Evolutionary conservation across 1,139 yeast genomes (phyloP), one percentile per base, ranked within the genome.

Genomic region (Blastobotrys malaysiensis): DNA sequence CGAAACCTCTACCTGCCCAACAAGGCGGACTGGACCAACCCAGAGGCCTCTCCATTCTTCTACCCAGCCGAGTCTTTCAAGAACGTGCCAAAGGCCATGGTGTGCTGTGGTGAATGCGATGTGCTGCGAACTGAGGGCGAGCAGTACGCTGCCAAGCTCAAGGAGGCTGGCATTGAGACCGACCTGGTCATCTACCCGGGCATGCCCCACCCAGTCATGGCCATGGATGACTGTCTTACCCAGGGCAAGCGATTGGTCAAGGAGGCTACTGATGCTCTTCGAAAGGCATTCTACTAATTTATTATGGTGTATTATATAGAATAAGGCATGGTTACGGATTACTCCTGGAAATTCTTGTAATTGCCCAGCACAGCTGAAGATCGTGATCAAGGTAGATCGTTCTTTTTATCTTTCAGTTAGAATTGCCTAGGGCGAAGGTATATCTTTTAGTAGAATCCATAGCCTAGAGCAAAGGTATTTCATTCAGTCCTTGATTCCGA

Each of bases 201-300:
- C 2, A 72, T 77, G 53, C 81, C 81, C 1, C 81, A 77, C 59
- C 73, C 79, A 9, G 77, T 74, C 16, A 75, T 77, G 79, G 79
- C 73, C 24, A 76, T 78, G 80, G 77, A 76, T 57, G 77, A 65
- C 14, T 71, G 71, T 3, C 64, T 77, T 55, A 66, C 70, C 7
- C 75, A 76, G 57, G 80, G 80, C 11, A 70, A 65, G 51, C 66
- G 68, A 18, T 63, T 76, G 50, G 71, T 76, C 36, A 60, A 63
- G 22, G 74, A 73, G 57, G 63, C 61, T 51, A 59, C 62, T 21
- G 61, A 57, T 39, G 61, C 59, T n/a, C 47, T 63, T 43, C 50
- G 54, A 31, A 27, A 44, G 11, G 63, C 59, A 16, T 61, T 62
- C 36, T 62, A 62, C 48, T 21, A 39, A 22, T 18, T 24, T 39